Evolutionary conservation across 2,329 filamentous ascomycete genomes (phyloP), one percentile per base, ranked within the genome.

Genomic region (Calonectria ilicicola): DNA sequence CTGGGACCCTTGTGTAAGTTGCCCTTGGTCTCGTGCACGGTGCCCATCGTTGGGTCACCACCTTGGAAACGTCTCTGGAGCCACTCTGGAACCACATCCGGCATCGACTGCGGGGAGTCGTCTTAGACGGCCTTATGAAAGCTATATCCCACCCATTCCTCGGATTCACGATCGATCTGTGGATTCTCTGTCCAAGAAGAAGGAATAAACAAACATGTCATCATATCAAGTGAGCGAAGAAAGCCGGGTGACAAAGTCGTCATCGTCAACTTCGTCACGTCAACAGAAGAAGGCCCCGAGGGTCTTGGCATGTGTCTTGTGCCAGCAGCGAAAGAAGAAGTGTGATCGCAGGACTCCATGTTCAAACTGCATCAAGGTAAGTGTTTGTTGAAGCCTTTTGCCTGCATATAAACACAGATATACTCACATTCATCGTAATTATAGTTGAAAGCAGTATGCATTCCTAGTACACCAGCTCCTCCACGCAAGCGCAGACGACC

Each of bases 291-390:
- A 80, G 53, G 17, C 63, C 0, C 3, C 68, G 1, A 49, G 70
- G 38, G 62, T 80, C 29, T 40, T 81, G 2, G 78, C 81, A 0
- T 82, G 81, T 23, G 79, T 81, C 8, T 60, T 81, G 12, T 82
- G 81, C 72, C 80, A 82, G 62, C 81, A 81, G 53, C 78, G 81
- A 26, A 83, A 83, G 72, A 83, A 83, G 74, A 82, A 80, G 44
- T 83, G 81, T 66, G 81, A 83, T 65, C 74, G 80, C 15, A 77
- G 79, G 12, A 81, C 70, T 21, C 81, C 81, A 8, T 82, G 80
- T 47, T 81, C 80, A 21, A 80, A 78, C 44, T 82, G 80, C 67
- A 73, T 75, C 47, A 81, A 78, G 76, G 80, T 81, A 69, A 65
- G 60, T 62, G 10, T 27, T 38, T 6, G n/a, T 26, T n/a, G 27